Base-by-base conservation (phyloP, 306 rosid species). In the Vachellia collinsii region DNA sequence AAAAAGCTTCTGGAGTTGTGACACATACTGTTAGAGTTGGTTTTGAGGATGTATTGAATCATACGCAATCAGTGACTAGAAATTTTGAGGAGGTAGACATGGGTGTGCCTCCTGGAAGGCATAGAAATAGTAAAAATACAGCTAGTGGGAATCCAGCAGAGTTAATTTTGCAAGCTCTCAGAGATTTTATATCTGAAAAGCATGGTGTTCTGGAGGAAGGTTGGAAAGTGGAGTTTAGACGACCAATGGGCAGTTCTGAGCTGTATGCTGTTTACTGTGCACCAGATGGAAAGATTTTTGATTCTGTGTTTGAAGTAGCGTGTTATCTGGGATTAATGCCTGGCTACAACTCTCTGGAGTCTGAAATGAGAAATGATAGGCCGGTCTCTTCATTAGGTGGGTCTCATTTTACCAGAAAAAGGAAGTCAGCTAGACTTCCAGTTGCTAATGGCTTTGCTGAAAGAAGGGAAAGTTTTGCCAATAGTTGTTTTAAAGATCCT, bases 231-330 rank as follows among this genome's bases (percentile, higher is more conserved):
- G 99, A 96, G 77, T 83, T 96, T 76, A 90, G 92, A 83, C 89
- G 83, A 84, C 84, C 98, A 65, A 48, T 80, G 66, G 86, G 83
- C 81, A 89, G 86, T 83, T 82, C 92, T 80, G 97, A 96, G 63
- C 63, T 84, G 41, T 93, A 91, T 96, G 89, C 97, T 12, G 94
- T 93, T 73, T 96, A 96, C 90, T 85, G 94, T 88, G 94, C 98
- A 23, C 99, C 99, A 11, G 93, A 96, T 80, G 99, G 99, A 79
- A 93, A 91, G 87, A 87, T 87, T 23, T 96, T 96, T 87, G 98
- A 91, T 83, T 92, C 99, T 70, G 93, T 93, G 75, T 93, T 80
- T 90, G 99, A 96, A 79, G 99, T 96, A 85, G 97, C 98, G 70
- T 87, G 90, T 78, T 88, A 89, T 85, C 92, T 96, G 80, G 99